Conservation (phyloP, 1,284 basidiomycete species). For the Rhodotorula sp. region DNA sequence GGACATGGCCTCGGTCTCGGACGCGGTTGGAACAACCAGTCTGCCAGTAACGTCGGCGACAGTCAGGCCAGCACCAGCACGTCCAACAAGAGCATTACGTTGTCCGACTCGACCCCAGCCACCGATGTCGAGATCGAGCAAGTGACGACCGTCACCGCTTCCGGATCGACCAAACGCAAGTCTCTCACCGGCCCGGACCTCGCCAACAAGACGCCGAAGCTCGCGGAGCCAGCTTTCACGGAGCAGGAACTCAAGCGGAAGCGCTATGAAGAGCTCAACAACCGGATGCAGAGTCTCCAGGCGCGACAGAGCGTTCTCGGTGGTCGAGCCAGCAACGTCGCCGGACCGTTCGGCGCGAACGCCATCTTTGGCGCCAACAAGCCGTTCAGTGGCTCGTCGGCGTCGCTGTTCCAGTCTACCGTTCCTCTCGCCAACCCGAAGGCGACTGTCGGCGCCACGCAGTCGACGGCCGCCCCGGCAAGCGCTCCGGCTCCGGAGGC, state of each 20-base stretch:
- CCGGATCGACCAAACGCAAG: slow-evolving; percentile 37
- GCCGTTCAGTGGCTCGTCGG: background rate
- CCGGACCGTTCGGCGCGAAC: slow-evolving; percentile 1
- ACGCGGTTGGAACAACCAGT: slow-evolving; percentile 9
- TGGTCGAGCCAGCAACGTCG: slow-evolving; percentile 23
- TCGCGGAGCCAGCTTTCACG: slow-evolving; percentile 7
- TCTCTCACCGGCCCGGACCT: slow-evolving; percentile 19
- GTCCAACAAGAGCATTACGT: slow-evolving; percentile 6
- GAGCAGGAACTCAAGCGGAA: slow-evolving; percentile 16
- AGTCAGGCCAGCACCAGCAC: slow-evolving; percentile 17
- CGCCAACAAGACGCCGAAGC: slow-evolving; percentile 24
- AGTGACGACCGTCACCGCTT: slow-evolving; percentile 9
- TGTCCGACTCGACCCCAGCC: background rate
- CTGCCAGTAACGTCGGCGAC: slow-evolving; percentile 9
- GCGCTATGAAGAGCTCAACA: slow-evolving; percentile 18
- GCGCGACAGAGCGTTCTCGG: slow-evolving; percentile 28
- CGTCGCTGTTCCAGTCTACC: slow-evolving; percentile 13
- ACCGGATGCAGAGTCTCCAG: slow-evolving; percentile 31
- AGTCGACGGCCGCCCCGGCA: background rate
- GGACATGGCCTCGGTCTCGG: slow-evolving; percentile 38
- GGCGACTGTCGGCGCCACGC: background rate
- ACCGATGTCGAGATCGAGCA: slow-evolving; percentile 5
- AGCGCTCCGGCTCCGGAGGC: background rate
- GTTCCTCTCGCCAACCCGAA: background rate
- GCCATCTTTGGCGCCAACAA: slow-evolving; percentile 11